Evolutionary conservation across 2,329 filamentous ascomycete species (phyloP).

Genomic region (Sporothrix sp.): DNA sequence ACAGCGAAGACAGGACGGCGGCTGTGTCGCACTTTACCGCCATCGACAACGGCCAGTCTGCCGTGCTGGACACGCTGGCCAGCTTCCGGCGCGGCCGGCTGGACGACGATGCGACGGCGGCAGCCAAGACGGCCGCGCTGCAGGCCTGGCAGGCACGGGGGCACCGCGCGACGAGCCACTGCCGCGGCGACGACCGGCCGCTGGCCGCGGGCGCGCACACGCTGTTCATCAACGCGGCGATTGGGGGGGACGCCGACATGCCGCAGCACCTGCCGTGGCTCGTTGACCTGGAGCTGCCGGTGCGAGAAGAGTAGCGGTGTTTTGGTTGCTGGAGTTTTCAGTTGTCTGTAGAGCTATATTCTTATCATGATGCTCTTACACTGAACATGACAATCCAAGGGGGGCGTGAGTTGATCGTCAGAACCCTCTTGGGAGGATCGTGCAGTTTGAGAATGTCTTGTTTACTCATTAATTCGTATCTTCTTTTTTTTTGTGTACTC

Average conservation of each 20-base stretch:
- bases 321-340: too few relatives aligned
- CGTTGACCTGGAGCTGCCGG: not conserved
- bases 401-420: too few relatives aligned
- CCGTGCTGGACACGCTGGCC: constrained; percentile 28
- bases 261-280: not conserved
- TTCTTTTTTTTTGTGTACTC: too few relatives aligned
- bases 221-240: constrained; percentile 46
- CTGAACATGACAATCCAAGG: too few relatives aligned
- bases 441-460: too few relatives aligned
- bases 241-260: constrained; percentile 24
- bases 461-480: too few relatives aligned
- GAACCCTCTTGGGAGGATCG: too few relatives aligned
- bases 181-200: constrained; percentile 21
- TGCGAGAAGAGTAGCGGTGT: too few relatives aligned
- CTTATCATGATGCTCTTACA: too few relatives aligned
- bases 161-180: constrained; percentile 28
- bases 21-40: constrained; percentile 35
- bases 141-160: constrained; percentile 10
- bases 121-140: not conserved
- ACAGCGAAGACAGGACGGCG: too few relatives aligned
- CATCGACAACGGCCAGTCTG: constrained; percentile 37
- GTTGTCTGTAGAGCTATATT: too few relatives aligned
- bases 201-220: constrained; percentile 34
- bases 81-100: constrained; percentile 16
- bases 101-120: not conserved